These are phyloP conservation scores for Cordyceps cicadae DNA, from an alignment of 2,329 filamentous ascomycete genomes.

Conservation along the genomic window DNA sequence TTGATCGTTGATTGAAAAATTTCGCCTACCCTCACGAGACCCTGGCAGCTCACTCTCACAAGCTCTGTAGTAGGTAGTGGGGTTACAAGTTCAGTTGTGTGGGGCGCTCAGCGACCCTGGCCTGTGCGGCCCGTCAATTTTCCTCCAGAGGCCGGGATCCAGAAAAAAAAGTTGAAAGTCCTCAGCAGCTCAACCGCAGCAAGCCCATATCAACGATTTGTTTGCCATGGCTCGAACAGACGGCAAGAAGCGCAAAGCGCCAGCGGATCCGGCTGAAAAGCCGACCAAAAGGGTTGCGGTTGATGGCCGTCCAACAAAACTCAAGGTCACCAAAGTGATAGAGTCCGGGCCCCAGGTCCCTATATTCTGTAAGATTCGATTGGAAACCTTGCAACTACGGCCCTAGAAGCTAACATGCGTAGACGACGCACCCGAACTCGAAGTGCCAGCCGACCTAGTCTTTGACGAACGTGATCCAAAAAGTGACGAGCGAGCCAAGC, in stretches of 20 bases:
- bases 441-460: conserved; percentile 26
- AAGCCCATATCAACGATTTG: background rate
- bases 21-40: no score
- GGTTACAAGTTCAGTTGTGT: conserved; percentile 2
- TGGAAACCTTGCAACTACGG: background rate
- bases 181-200: conserved; percentile 16
- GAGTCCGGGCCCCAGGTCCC: conserved; percentile 41
- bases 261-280: conserved; percentile 31
- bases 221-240: conserved; percentile 30
- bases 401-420: conserved; percentile 15
- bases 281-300: conserved; percentile 46
- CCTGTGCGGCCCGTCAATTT: conserved; percentile 14
- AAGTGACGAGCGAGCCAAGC: conserved; percentile 28
- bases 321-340: conserved; percentile 39
- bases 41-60: no score
- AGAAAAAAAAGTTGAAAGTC: conserved; percentile 24
- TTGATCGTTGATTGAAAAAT: no score
- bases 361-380: conserved; percentile 38
- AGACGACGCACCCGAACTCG: conserved; percentile 30
- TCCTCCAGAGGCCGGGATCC: conserved; percentile 18
- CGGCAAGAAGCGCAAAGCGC: conserved; percentile 48
- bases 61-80: background rate
- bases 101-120: conserved; percentile 16
- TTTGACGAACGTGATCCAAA: conserved; percentile 43
- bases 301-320: conserved; percentile 29